Percentiles rank a stretch among this genome's conserved stretches.
phyloP scores from a whole-genome alignment of 768 basidiomycete genomes.

The Suillus placidus region DNA sequence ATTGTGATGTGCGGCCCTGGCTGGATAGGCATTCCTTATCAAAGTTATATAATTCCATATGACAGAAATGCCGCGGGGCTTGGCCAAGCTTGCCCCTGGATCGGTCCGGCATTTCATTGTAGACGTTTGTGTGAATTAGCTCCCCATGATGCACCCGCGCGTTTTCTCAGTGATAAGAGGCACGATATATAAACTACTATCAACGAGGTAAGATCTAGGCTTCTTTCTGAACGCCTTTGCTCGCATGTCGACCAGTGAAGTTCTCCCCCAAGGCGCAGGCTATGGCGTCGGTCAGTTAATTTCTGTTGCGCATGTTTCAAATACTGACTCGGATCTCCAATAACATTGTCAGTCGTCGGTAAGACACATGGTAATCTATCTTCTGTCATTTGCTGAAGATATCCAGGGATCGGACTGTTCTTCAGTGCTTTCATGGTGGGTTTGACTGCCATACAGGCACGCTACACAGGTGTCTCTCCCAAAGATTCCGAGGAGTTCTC shows the following conservation, averaged over 20 bases:
- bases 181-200: neutral
- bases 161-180: neutral
- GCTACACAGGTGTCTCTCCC: constrained; percentile 83
- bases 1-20: no score
- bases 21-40: neutral
- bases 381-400: constrained; percentile 10
- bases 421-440: constrained; percentile 82
- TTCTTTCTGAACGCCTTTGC: neutral
- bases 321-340: neutral
- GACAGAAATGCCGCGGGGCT: neutral
- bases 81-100: neutral
- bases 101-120: neutral
- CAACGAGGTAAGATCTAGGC: neutral
- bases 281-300: constrained; percentile 73
- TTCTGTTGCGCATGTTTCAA: constrained; percentile 4
- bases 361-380: constrained; percentile 12
- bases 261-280: constrained; percentile 81
- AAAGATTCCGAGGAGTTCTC: constrained; percentile 83
- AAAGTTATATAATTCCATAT: neutral
- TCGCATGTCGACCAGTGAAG: constrained; percentile 28
- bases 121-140: neutral
- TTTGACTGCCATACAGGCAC: constrained; percentile 77
- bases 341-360: constrained; percentile 51
- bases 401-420: constrained; percentile 80
- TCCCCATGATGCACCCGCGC: neutral